phyloP scores from a whole-genome alignment of 2,329 filamentous ascomycete genomes.

The Hysterium pulicare region DNA sequence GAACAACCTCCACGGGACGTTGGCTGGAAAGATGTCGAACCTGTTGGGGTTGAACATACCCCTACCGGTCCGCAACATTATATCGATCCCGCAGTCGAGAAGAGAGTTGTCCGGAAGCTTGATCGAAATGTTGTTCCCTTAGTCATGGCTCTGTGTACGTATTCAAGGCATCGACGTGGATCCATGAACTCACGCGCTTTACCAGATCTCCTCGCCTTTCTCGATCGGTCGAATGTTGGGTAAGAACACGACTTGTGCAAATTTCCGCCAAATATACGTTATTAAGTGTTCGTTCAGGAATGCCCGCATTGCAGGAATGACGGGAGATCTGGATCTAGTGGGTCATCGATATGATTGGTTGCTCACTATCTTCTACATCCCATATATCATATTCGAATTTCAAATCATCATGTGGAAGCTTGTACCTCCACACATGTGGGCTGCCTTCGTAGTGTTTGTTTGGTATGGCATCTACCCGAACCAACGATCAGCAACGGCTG shows the following conservation, averaged over 20 bases:
- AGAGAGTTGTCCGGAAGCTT: constrained; percentile 27
- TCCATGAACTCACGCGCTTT: not conserved
- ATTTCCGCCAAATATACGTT: not conserved
- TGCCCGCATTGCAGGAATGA: constrained; percentile 41
- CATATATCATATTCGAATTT: constrained; percentile 36
- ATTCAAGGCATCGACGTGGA: not conserved
- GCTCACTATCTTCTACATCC: constrained; percentile 38
- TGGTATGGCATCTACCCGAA: constrained; percentile 16
- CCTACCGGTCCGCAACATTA: not conserved
- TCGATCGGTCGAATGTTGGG: constrained; percentile 40
- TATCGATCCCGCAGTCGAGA: constrained; percentile 14
- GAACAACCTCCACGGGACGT: not conserved
- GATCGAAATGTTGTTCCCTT: constrained; percentile 32
- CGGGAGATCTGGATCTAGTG: constrained; percentile 26
- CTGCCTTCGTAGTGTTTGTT: constrained; percentile 30
- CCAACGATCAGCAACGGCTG: not conserved
- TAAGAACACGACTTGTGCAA: constrained; percentile 7
- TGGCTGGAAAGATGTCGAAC: not conserved
- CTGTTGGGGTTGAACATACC: not conserved
- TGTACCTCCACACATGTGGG: constrained; percentile 35
- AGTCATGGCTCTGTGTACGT: constrained; percentile 23
- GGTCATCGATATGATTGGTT: constrained; percentile 31
- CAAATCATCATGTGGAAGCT: constrained; percentile 38
- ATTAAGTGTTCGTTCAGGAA: constrained; percentile 20
- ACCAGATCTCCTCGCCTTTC: constrained; percentile 29